These are phyloP conservation scores for Mrakia gelida DNA, from an alignment of 768 basidiomycete genomes.

Conservation along the genomic window DNA sequence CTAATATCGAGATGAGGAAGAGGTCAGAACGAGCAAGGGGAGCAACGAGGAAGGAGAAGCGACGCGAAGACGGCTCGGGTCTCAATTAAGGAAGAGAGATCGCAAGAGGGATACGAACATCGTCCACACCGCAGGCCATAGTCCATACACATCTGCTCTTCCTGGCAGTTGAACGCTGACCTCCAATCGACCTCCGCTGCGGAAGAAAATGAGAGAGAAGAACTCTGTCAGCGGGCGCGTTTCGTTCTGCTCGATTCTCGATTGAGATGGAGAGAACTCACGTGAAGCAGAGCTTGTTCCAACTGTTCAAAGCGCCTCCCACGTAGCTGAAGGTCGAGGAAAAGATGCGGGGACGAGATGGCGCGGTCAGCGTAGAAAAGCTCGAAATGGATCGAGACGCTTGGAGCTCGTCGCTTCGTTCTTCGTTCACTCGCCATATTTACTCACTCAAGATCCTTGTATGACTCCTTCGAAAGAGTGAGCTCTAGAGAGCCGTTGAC, in stretches of 20 bases:
- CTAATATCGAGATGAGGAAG: neutral
- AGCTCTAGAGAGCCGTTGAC: constrained; percentile 40
- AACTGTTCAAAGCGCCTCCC: constrained; percentile 39
- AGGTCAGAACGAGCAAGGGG: too few species aligned
- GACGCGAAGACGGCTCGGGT: too few species aligned
- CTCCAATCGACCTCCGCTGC: constrained; percentile 79
- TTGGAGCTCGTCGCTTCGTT: too few species aligned
- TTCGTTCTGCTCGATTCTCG: too few species aligned
- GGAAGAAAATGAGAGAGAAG: too few species aligned
- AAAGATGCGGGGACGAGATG: neutral
- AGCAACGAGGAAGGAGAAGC: too few species aligned
- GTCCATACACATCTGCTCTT: constrained; percentile 51
- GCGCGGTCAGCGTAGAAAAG: too few species aligned
- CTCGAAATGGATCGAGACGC: too few species aligned
- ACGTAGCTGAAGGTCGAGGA: constrained; percentile 48
- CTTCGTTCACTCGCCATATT: too few species aligned
- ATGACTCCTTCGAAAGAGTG: constrained; percentile 35
- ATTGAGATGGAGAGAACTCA: neutral
- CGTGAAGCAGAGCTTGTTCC: constrained; percentile 78
- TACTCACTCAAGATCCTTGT: constrained; percentile 11
- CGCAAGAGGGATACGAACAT: neutral
- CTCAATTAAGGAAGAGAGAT: neutral
- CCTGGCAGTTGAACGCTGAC: constrained; percentile 66
- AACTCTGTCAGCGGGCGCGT: neutral
- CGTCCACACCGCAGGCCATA: constrained; percentile 1